A percentile compares a stretch with the other conserved stretches of the same genome.
Conservation (phyloP, 768 basidiomycete species). For the Kwoniella botswanensis region DNA sequence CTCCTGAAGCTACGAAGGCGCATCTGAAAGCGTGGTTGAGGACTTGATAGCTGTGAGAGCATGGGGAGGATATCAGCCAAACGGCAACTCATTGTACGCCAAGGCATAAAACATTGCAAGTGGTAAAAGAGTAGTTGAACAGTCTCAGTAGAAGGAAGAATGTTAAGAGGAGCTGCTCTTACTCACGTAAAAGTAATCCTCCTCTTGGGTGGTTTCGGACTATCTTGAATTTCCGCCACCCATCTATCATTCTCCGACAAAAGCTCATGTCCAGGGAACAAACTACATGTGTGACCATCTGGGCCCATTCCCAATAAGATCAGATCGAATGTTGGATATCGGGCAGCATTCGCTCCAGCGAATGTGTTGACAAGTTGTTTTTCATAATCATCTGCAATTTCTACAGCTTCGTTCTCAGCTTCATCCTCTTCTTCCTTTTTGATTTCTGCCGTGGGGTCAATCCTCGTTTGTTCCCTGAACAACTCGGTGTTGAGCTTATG, state of each 20-base stretch:
- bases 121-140: neutral
- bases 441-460: constrained; percentile 46
- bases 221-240: constrained; percentile 92
- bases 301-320: constrained; percentile 96
- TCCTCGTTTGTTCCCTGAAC: constrained; percentile 60
- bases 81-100: too few species aligned
- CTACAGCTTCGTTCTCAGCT: constrained; percentile 41
- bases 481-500: constrained; percentile 76
- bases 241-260: constrained; percentile 86
- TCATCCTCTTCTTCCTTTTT: constrained; percentile 45
- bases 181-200: constrained; percentile 83
- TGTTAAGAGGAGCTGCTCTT: neutral
- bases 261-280: constrained; percentile 91
- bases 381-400: constrained; percentile 41
- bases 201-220: constrained; percentile 87
- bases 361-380: constrained; percentile 66
- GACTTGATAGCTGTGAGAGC: constrained; percentile 52
- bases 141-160: neutral
- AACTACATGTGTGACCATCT: constrained; percentile 96
- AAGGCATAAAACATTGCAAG: too few species aligned
- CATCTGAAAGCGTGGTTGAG: constrained; percentile 66
- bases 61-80: constrained; percentile 2
- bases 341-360: constrained; percentile 87
- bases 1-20: constrained; percentile 86
- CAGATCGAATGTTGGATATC: constrained; percentile 97